Conservation (phyloP, 1,284 basidiomycete species). For the Cutaneotrichosporon sp. region DNA sequence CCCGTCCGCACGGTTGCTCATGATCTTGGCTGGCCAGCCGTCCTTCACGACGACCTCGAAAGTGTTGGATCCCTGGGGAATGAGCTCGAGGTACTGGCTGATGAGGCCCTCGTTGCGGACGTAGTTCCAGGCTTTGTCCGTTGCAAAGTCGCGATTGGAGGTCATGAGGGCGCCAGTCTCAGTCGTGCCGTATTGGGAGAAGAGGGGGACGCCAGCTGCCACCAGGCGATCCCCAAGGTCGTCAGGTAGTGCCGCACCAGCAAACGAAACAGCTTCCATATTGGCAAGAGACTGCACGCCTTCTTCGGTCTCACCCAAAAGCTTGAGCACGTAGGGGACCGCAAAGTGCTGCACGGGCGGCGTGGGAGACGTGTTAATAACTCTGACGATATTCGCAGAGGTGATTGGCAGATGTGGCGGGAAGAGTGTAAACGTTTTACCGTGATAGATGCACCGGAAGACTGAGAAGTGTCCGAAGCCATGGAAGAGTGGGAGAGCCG, state of each 20-base stretch:
- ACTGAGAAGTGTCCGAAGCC: constrained; percentile 53
- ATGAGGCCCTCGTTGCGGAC: constrained; percentile 50
- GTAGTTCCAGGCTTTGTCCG: constrained; percentile 61
- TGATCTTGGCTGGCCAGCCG: constrained; percentile 57
- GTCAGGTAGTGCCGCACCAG: constrained; percentile 47
- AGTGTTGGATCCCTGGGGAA: constrained; percentile 50
- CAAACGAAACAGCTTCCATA: constrained; percentile 55
- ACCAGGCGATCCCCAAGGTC: constrained; percentile 58
- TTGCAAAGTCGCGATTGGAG: constrained; percentile 53
- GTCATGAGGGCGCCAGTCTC: constrained; percentile 46
- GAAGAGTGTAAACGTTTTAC: constrained; percentile 54
- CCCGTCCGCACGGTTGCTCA: constrained; percentile 57
- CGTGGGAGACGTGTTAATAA: constrained; percentile 39
- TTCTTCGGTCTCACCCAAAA: constrained; percentile 55
- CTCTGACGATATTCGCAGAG: constrained; percentile 50
- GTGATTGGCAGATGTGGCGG: constrained; percentile 56
- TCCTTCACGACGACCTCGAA: constrained; percentile 57
- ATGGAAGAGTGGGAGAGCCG: constrained; percentile 53
- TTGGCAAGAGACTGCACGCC: constrained; percentile 51
- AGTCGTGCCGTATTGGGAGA: constrained; percentile 56
- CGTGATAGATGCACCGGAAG: constrained; percentile 50
- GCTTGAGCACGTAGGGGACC: constrained; percentile 51
- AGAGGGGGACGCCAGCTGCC: constrained; percentile 54
- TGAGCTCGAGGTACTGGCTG: constrained; percentile 52
- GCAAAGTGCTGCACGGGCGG: constrained; percentile 47